phyloP scores from a whole-genome alignment of 352 stramenopile genomes.

The Phytophthora ramorum region DNA sequence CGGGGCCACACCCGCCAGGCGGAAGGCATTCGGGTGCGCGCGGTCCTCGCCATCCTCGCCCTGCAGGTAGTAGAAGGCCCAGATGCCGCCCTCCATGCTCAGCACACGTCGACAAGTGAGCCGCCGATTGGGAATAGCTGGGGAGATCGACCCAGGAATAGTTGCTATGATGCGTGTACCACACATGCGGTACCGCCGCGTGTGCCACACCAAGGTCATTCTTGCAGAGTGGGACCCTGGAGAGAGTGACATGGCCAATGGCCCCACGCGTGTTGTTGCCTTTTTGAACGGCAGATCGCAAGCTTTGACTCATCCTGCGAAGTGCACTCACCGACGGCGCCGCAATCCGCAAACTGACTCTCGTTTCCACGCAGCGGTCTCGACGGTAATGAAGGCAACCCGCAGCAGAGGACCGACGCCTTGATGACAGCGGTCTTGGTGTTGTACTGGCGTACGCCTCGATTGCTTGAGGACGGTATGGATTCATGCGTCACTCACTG shows the following conservation, averaged over 20 bases:
- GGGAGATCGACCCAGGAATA: constrained; percentile 21
- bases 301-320: constrained; percentile 25
- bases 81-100: constrained; percentile 49
- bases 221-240: not conserved
- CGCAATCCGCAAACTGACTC: constrained; percentile 25
- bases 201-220: constrained; percentile 14
- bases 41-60: constrained; percentile 87
- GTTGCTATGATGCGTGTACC: not conserved
- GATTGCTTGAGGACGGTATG: constrained; percentile 1
- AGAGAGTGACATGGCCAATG: constrained; percentile 14
- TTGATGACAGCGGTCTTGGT: constrained; percentile 3
- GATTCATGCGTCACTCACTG: not conserved
- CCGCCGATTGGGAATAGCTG: constrained; percentile 18
- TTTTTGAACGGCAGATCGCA: constrained; percentile 10
- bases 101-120: constrained; percentile 17
- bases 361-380: constrained; percentile 1
- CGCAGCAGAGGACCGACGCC: too few species aligned
- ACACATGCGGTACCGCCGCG: not conserved
- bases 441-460: not conserved
- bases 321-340: not conserved
- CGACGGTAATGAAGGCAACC: too few species aligned
- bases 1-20: constrained; percentile 26
- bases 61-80: constrained; percentile 91
- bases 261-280: not conserved
- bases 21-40: constrained; percentile 85